phyloP scores from a whole-genome alignment of 2,329 filamentous ascomycete species.

The Cladosporium sp. region DNA sequence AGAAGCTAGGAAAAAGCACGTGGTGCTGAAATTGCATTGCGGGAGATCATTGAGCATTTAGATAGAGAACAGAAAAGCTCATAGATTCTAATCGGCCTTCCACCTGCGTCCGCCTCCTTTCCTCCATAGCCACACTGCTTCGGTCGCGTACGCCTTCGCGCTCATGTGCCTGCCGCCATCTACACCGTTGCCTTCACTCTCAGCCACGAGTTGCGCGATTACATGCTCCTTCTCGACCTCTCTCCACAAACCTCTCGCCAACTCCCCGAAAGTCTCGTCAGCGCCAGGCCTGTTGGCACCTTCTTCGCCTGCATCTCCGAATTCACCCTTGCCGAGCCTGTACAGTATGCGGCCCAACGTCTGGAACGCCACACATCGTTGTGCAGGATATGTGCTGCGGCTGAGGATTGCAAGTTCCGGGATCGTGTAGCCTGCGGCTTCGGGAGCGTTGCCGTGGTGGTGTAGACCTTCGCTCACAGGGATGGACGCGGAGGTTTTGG shows the following conservation, averaged over 20 bases:
- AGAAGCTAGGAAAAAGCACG: background rate
- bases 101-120: conserved; percentile 65
- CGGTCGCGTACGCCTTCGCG: conserved; percentile 79
- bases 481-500: conserved; percentile 70
- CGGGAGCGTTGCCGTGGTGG: conserved; percentile 89
- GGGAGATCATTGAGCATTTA: background rate
- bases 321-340: conserved; percentile 73
- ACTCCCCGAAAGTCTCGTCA: conserved; percentile 47
- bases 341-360: conserved; percentile 84
- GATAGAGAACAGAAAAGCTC: background rate
- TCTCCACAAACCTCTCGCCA: conserved; percentile 78
- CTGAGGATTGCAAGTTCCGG: conserved; percentile 80
- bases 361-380: conserved; percentile 89
- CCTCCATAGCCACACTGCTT: conserved; percentile 87
- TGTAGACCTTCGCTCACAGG: conserved; percentile 81
- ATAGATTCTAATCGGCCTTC: conserved; percentile 46
- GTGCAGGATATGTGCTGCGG: conserved; percentile 78
- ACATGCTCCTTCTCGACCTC: conserved; percentile 76
- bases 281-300: conserved; percentile 44
- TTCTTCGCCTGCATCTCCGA: conserved; percentile 55
- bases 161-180: conserved; percentile 68
- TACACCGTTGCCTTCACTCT: conserved; percentile 63
- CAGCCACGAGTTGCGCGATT: conserved; percentile 73
- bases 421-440: conserved; percentile 92
- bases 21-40: background rate